phyloP scores from a whole-genome alignment of 331 rosid species.

The Erythrophleum ivorense region DNA sequence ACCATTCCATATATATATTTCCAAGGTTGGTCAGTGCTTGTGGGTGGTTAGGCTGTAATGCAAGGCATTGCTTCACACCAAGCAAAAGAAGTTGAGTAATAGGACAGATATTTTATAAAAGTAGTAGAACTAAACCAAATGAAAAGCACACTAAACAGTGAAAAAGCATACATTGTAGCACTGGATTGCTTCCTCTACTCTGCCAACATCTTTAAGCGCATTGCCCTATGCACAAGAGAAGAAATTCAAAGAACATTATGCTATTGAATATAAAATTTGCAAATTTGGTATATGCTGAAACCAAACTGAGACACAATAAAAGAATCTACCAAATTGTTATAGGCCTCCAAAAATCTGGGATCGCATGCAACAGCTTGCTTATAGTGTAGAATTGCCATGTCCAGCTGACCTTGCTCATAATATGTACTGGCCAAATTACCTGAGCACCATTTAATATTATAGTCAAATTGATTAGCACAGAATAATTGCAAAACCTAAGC shows the following conservation, averaged over 20 bases:
- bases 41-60: conserved; percentile 93
- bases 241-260: neutral
- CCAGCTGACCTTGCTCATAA: conserved; percentile 95
- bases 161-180: conserved; percentile 77
- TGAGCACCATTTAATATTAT: conserved; percentile 43
- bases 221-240: conserved; percentile 63
- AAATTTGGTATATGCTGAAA: neutral
- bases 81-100: conserved; percentile 40
- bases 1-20: conserved; percentile 99
- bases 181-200: conserved; percentile 96
- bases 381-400: conserved; percentile 91
- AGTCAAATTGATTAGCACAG: neutral
- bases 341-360: conserved; percentile 97
- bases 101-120: neutral
- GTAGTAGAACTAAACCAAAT: neutral
- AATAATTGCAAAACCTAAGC: neutral
- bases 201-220: conserved; percentile 91
- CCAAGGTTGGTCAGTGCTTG: conserved; percentile 99
- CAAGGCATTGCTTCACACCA: conserved; percentile 87
- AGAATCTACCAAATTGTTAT: conserved; percentile 88
- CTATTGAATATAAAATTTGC: neutral
- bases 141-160: conserved; percentile 13
- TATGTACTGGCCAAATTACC: conserved; percentile 93
- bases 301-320: conserved; percentile 3
- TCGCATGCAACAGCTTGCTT: conserved; percentile 93